Conservation (phyloP, 225 moss, liverwort and hornwort genomes). For the Pleurozium schreberi region DNA sequence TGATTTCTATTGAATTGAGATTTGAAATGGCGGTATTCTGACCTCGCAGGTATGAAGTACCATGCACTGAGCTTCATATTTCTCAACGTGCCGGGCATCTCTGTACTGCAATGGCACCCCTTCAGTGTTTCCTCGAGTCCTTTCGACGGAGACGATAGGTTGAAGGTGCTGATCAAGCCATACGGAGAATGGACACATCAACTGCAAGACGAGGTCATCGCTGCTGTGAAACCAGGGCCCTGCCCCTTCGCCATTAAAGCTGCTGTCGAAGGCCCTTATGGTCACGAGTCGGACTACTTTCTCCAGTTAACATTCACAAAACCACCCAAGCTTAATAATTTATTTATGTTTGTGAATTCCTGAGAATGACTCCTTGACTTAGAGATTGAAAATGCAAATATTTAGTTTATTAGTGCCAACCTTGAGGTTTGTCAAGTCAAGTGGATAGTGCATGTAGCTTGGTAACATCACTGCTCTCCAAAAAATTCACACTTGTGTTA, state of each 20-base stretch:
- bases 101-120: constrained; percentile 83
- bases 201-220: constrained; percentile 40
- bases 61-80: constrained; percentile 88
- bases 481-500: not conserved
- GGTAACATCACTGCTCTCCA: not conserved
- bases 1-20: not conserved
- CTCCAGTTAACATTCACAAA: constrained; percentile 30
- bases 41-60: constrained; percentile 51
- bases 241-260: constrained; percentile 58
- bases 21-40: not conserved
- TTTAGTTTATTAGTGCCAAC: not conserved
- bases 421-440: not conserved
- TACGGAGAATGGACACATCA: constrained; percentile 77
- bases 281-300: constrained; percentile 88
- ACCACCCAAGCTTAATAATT: not conserved
- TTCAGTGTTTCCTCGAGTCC: constrained; percentile 98
- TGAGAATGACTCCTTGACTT: not conserved
- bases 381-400: not conserved
- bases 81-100: constrained; percentile 55
- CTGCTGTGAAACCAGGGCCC: constrained; percentile 40
- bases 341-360: not conserved
- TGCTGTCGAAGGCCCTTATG: constrained; percentile 91
- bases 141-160: constrained; percentile 45
- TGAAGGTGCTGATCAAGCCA: constrained; percentile 82
- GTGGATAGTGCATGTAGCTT: not conserved